Evolutionary conservation across 2,329 filamentous ascomycete genomes (phyloP).

Genomic region (Hypoxylon sp.): DNA sequence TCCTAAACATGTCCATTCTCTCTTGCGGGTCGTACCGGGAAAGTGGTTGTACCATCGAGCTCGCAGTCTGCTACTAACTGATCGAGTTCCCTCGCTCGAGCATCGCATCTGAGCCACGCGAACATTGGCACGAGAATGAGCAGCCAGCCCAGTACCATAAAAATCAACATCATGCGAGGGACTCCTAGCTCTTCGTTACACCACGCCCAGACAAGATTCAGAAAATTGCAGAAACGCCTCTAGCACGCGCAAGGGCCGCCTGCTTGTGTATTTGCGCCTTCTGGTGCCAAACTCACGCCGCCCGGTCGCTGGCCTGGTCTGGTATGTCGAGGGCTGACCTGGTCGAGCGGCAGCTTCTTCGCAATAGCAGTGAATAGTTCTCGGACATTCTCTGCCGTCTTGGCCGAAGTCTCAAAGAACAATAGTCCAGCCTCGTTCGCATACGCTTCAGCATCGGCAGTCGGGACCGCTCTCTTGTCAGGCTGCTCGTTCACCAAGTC

Average conservation of each 20-base stretch:
- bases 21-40: slow-evolving; percentile 14
- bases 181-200: slow-evolving; percentile 31
- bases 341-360: slow-evolving; percentile 96
- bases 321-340: slow-evolving; percentile 91
- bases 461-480: slow-evolving; percentile 92
- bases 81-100: slow-evolving; percentile 6
- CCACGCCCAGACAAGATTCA: slow-evolving; percentile 39
- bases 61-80: slow-evolving; percentile 13
- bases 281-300: slow-evolving; percentile 68
- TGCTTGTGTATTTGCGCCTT: slow-evolving; percentile 71
- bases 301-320: slow-evolving; percentile 73
- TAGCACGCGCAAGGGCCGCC: slow-evolving; percentile 72
- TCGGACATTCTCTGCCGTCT: slow-evolving; percentile 95
- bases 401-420: slow-evolving; percentile 99
- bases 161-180: slow-evolving; percentile 32
- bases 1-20: slow-evolving; percentile 38
- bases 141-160: slow-evolving; percentile 29
- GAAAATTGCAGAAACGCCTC: slow-evolving; percentile 45
- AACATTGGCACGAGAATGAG: slow-evolving; percentile 24
- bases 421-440: slow-evolving; percentile 92
- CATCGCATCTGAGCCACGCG: slow-evolving; percentile 25
- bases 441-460: slow-evolving; percentile 94
- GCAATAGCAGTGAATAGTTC: slow-evolving; percentile 98
- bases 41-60: neutral
- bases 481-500: slow-evolving; percentile 95